A percentile compares a stretch with the other conserved stretches of the same genome.
Conservation (phyloP, 23 red algal genomes). For the Chondrus crispus region DNA sequence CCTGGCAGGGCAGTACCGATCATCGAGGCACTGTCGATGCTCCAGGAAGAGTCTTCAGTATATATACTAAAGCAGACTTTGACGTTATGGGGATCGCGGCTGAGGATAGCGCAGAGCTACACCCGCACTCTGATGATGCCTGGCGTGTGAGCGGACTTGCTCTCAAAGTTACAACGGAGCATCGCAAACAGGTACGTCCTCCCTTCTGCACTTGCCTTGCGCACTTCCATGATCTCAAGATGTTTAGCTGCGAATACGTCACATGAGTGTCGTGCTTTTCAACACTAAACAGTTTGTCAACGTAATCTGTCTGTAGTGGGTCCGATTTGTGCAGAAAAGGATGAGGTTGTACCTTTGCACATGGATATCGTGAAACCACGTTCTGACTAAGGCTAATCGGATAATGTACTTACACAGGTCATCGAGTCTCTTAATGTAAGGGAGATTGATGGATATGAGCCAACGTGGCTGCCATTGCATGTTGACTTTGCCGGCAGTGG, state of each 20-base stretch:
- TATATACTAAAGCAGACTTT: neutral
- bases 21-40: slow-evolving; percentile 12
- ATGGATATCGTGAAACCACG: too few species aligned
- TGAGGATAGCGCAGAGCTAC: neutral
- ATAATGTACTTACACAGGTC: neutral
- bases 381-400: neutral
- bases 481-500: neutral
- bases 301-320: too few species aligned
- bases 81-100: neutral
- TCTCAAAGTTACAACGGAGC: neutral
- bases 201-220: neutral
- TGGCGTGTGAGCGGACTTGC: slow-evolving; percentile 29
- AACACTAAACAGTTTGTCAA: too few species aligned
- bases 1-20: slow-evolving; percentile 42
- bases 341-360: too few species aligned
- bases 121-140: neutral
- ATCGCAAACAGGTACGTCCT: slow-evolving; percentile 20
- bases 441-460: slow-evolving; percentile 9
- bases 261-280: too few species aligned
- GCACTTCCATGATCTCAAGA: too few species aligned
- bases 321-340: too few species aligned
- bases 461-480: slow-evolving; percentile 7
- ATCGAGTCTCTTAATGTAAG: neutral
- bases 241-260: too few species aligned
- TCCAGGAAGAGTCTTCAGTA: slow-evolving; percentile 24